These are phyloP conservation scores for Takakia lepidozioides DNA, from an alignment of 225 moss, liverwort and hornwort genomes.

Conservation along the genomic window DNA sequence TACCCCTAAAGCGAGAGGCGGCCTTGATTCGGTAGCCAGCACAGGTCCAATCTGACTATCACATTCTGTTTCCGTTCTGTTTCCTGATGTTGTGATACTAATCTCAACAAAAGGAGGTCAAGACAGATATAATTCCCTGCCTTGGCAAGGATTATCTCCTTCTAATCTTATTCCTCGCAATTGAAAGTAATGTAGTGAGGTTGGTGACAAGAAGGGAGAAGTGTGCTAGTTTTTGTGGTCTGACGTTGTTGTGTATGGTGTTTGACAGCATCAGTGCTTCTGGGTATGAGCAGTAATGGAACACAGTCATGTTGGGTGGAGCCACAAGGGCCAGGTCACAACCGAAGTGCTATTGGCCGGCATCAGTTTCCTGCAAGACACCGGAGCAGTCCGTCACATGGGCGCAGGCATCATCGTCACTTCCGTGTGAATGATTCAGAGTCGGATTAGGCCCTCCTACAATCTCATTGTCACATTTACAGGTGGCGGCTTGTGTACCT, in stretches of 20 bases:
- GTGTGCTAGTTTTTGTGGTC: slow-evolving; percentile 9
- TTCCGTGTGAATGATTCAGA: slow-evolving; percentile 47
- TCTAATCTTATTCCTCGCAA: neutral
- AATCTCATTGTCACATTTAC: slow-evolving; percentile 15
- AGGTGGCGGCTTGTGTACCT: slow-evolving; percentile 15
- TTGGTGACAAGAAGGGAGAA: neutral
- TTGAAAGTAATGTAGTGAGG: neutral
- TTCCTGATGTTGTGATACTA: neutral
- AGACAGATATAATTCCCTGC: neutral
- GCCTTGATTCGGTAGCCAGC: slow-evolving; percentile 29
- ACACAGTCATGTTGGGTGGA: slow-evolving; percentile 33
- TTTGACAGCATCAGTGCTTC: slow-evolving; percentile 20
- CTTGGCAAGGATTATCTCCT: neutral
- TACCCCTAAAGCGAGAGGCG: slow-evolving; percentile 44
- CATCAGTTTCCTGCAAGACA: slow-evolving; percentile 59
- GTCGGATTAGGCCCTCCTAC: slow-evolving; percentile 23
- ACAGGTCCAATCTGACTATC: too few relatives aligned
- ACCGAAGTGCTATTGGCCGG: slow-evolving; percentile 46
- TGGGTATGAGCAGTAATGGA: slow-evolving; percentile 44
- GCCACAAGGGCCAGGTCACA: slow-evolving; percentile 49
- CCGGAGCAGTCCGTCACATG: slow-evolving; percentile 50
- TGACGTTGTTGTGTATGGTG: too few relatives aligned
- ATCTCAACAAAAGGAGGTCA: neutral
- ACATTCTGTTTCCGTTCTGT: neutral
- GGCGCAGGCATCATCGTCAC: slow-evolving; percentile 31